Evolutionary conservation across 345 rosid genomes (phyloP).

Genomic region (Jatropha curcas): DNA sequence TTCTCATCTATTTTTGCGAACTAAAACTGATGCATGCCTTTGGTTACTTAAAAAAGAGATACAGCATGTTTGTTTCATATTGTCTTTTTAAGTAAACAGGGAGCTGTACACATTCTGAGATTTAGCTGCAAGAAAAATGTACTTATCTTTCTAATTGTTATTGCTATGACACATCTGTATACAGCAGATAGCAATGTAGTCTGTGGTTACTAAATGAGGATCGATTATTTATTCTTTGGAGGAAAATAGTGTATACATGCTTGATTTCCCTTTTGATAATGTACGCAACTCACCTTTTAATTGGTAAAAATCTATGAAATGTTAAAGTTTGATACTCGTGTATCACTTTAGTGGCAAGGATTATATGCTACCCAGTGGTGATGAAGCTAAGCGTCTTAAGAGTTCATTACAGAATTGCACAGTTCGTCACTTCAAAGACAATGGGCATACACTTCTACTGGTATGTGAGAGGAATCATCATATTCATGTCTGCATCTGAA

Average conservation of each 20-base stretch:
- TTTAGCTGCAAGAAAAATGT: too few relatives aligned
- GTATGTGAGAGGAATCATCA: constrained; percentile 34
- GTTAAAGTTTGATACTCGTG: constrained; percentile 8
- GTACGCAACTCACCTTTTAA: neutral
- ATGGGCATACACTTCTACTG: constrained; percentile 76
- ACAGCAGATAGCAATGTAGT: neutral
- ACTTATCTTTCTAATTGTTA: too few relatives aligned
- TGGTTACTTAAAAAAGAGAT: too few relatives aligned
- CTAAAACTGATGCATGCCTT: too few relatives aligned
- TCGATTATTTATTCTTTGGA: neutral
- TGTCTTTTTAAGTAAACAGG: too few relatives aligned
- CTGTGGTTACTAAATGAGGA: neutral
- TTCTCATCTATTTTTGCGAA: too few relatives aligned
- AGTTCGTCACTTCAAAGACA: constrained; percentile 68
- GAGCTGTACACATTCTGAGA: too few relatives aligned
- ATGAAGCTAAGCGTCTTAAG: constrained; percentile 66
- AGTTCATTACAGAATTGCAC: constrained; percentile 55
- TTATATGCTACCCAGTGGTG: constrained; percentile 69
- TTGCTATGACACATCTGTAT: neutral
- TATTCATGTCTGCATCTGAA: neutral
- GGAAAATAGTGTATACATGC: neutral
- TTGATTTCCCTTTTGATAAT: neutral
- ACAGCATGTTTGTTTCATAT: too few relatives aligned
- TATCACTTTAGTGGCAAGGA: constrained; percentile 66
- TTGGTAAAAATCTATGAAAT: neutral